Conservation (phyloP, 176 grass and related monocot genomes). For the Phragmites australis region DNA sequence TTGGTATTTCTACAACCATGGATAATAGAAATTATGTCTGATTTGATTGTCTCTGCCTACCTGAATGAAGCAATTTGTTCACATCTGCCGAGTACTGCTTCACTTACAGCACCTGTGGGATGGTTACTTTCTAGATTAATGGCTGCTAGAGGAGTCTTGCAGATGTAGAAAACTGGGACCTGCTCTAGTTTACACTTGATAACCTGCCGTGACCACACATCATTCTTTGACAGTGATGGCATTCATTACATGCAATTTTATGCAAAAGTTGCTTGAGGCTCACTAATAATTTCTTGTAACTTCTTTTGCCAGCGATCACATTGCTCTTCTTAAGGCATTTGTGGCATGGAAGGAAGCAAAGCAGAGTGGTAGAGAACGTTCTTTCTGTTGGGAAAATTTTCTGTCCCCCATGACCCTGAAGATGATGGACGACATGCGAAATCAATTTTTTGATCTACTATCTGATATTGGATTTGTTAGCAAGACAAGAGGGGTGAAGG, state of each 20-base stretch:
- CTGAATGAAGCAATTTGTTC: neutral
- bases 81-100: neutral
- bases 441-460: slow-evolving; percentile 90
- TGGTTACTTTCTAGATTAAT: neutral
- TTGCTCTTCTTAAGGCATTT: slow-evolving; percentile 88
- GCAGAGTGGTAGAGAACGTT: slow-evolving; percentile 64
- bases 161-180: slow-evolving; percentile 10
- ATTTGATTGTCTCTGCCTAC: slow-evolving; percentile 8
- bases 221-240: slow-evolving; percentile 1
- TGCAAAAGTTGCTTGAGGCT: neutral
- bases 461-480: slow-evolving; percentile 93
- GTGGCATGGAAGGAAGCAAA: slow-evolving; percentile 86
- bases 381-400: slow-evolving; percentile 97
- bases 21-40: neutral
- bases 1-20: neutral
- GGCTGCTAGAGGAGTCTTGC: neutral
- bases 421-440: slow-evolving; percentile 96
- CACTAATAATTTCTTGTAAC: slow-evolving; percentile 31
- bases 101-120: neutral
- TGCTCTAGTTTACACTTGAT: neutral
- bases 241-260: slow-evolving; percentile 15
- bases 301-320: slow-evolving; percentile 75
- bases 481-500: slow-evolving; percentile 75
- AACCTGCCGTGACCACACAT: neutral
- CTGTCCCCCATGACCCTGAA: slow-evolving; percentile 76